These are phyloP conservation scores for Noccaea bulbosa DNA, from an alignment of 345 rosid species.

Conservation along the genomic window DNA sequence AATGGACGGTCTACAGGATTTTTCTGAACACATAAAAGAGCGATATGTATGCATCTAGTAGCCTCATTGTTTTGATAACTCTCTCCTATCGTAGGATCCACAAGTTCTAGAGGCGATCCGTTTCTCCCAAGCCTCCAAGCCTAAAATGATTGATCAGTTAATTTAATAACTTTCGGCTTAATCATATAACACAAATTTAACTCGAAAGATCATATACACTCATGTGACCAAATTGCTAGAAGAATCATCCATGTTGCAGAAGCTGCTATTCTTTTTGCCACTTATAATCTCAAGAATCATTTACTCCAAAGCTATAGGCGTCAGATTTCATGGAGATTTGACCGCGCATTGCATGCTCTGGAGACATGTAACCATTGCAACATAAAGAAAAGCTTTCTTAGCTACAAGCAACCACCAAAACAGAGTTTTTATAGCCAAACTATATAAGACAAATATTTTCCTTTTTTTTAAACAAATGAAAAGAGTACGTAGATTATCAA, in stretches of 20 bases:
- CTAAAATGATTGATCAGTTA: too few relatives aligned
- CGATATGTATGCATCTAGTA: slow-evolving; percentile 37
- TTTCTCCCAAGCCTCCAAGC: slow-evolving; percentile 42
- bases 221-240: slow-evolving; percentile 33
- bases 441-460: too few relatives aligned
- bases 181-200: too few relatives aligned
- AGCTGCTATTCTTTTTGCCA: slow-evolving; percentile 37
- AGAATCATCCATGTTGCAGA: slow-evolving; percentile 22
- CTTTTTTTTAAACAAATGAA: too few relatives aligned
- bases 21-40: slow-evolving; percentile 39
- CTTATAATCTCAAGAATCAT: slow-evolving; percentile 44
- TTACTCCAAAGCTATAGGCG: slow-evolving; percentile 34
- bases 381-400: too few relatives aligned
- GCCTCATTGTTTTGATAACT: slow-evolving; percentile 27
- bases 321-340: slow-evolving; percentile 46
- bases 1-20: slow-evolving; percentile 35
- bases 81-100: background rate
- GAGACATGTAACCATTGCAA: slow-evolving; percentile 45
- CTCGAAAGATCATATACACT: too few relatives aligned
- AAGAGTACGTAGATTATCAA: too few relatives aligned
- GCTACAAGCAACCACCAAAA: too few relatives aligned
- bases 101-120: slow-evolving; percentile 7
- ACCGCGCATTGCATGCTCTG: slow-evolving; percentile 48
- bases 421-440: too few relatives aligned
- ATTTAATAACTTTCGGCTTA: too few relatives aligned